Evolutionary conservation across 805 yeast species (phyloP).

Genomic region (Cyberlindnera americana): DNA sequence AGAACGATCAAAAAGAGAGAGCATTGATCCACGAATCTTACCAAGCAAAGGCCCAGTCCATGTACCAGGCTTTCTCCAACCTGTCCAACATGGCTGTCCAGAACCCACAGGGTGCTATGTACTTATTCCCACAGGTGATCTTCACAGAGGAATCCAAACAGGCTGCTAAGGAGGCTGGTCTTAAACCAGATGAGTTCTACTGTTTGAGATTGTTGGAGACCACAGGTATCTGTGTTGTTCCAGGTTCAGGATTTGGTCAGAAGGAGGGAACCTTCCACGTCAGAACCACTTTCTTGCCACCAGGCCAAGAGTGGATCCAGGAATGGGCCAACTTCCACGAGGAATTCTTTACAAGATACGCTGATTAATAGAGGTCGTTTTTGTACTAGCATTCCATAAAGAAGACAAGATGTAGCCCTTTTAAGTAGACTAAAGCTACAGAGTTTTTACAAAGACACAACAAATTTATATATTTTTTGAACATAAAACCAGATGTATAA

Average conservation of each 20-base stretch:
- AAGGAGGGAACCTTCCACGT: conserved; percentile 84
- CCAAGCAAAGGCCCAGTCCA: conserved; percentile 53
- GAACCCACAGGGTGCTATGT: conserved; percentile 97
- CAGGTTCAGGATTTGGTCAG: conserved; percentile 98
- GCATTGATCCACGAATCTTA: conserved; percentile 58
- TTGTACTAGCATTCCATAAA: too few species aligned
- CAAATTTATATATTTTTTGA: neutral
- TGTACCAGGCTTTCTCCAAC: conserved; percentile 66
- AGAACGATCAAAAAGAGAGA: conserved; percentile 61
- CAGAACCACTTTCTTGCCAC: conserved; percentile 95
- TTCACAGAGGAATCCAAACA: conserved; percentile 61
- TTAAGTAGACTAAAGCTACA: too few species aligned
- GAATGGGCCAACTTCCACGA: conserved; percentile 78
- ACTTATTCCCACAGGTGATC: conserved; percentile 78
- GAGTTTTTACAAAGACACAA: neutral
- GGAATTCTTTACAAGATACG: conserved; percentile 46
- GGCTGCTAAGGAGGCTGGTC: conserved; percentile 52
- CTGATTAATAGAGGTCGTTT: neutral
- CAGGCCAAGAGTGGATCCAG: conserved; percentile 86
- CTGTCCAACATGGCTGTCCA: conserved; percentile 86
- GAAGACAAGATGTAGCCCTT: too few species aligned
- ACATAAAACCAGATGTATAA: conserved; percentile 3
- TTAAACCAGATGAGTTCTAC: conserved; percentile 82
- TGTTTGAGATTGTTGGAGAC: conserved; percentile 76
- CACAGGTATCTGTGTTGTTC: conserved; percentile 96